Conservation (phyloP, 31 red algal genomes). For the Endocladia muricata region DNA sequence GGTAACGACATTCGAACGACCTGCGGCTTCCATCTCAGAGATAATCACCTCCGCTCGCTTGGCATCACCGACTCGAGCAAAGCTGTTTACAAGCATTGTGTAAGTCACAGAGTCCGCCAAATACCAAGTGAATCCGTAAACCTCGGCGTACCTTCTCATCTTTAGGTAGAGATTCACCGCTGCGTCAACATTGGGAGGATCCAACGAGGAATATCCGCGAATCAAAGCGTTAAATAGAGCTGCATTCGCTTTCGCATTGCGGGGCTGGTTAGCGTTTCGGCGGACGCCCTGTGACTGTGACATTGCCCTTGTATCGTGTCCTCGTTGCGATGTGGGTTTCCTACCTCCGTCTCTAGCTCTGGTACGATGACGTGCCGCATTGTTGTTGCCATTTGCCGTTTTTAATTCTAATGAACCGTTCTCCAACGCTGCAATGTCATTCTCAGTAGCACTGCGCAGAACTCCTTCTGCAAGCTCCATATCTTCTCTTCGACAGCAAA, state of each 20-base stretch:
- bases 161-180: constrained; percentile 54
- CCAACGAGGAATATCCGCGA: constrained; percentile 54
- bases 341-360: background rate
- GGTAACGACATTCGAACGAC: constrained; percentile 30
- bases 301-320: background rate
- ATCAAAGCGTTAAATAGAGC: constrained; percentile 64
- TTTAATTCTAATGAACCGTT: constrained; percentile 50
- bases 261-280: constrained; percentile 56
- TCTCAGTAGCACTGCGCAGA: constrained; percentile 39
- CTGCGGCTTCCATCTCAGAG: constrained; percentile 59
- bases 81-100: constrained; percentile 64
- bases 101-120: constrained; percentile 61
- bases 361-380: background rate
- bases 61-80: constrained; percentile 56
- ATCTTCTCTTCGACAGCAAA: constrained; percentile 58
- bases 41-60: constrained; percentile 47
- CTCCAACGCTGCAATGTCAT: constrained; percentile 40
- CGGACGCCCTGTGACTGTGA: background rate
- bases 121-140: constrained; percentile 60
- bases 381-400: background rate
- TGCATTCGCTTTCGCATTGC: constrained; percentile 66
- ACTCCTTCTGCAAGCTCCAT: constrained; percentile 66
- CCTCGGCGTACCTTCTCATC: constrained; percentile 49
- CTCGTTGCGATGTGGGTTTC: background rate
- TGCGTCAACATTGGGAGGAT: constrained; percentile 56